Evolutionary conservation across 805 yeast genomes (phyloP).

Genomic region (Spathaspora girioi): DNA sequence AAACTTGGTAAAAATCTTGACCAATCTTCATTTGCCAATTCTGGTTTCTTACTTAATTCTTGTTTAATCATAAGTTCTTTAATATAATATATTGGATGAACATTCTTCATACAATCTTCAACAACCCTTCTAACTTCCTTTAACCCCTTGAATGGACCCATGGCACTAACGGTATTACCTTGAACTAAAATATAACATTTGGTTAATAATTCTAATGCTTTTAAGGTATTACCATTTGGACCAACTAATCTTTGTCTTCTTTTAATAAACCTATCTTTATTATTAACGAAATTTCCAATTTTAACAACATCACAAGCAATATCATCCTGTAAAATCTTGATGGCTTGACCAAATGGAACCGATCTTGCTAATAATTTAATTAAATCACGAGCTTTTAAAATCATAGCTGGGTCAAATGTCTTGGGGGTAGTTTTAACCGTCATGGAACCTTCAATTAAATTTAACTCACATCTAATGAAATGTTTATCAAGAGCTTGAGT

Average conservation of each 20-base stretch:
- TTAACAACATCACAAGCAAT: constrained; percentile 94
- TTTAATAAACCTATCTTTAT: constrained; percentile 90
- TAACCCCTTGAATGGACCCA: constrained; percentile 94
- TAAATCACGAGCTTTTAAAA: constrained; percentile 90
- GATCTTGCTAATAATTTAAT: constrained; percentile 92
- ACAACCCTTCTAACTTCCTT: constrained; percentile 91
- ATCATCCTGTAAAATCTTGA: constrained; percentile 86
- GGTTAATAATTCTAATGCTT: constrained; percentile 93
- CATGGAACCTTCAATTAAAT: constrained; percentile 96
- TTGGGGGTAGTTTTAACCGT: constrained; percentile 93
- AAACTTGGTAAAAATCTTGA: constrained; percentile 92
- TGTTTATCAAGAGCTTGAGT: constrained; percentile 72
- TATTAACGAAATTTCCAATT: constrained; percentile 83
- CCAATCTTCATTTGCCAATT: constrained; percentile 95
- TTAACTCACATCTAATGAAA: constrained; percentile 78
- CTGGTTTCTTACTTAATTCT: constrained; percentile 93
- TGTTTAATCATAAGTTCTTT: constrained; percentile 97
- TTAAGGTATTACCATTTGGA: constrained; percentile 93
- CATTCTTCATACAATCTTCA: constrained; percentile 94
- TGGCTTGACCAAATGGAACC: constrained; percentile 95
- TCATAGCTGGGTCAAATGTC: constrained; percentile 91
- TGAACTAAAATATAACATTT: constrained; percentile 94
- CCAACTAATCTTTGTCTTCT: constrained; percentile 96
- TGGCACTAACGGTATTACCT: constrained; percentile 93
- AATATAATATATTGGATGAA: constrained; percentile 97